phyloP scores from a whole-genome alignment of 2,329 filamentous ascomycete species.

The Cladosporium sp. region DNA sequence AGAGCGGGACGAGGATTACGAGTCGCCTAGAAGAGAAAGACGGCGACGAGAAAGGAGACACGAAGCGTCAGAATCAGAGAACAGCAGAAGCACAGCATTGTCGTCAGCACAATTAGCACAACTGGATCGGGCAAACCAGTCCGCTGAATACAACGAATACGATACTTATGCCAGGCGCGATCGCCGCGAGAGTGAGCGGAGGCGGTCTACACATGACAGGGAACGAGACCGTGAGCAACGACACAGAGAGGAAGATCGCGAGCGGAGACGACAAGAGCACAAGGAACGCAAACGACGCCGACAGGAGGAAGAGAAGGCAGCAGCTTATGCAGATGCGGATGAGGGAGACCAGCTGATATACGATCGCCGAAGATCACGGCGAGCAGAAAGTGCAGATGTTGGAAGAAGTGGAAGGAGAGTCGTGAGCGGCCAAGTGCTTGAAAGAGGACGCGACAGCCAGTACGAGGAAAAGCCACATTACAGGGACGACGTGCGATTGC shows the following conservation, averaged over 20 bases:
- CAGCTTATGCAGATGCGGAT: conserved; percentile 18
- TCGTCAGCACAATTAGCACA: conserved; percentile 61
- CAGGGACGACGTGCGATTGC: conserved; percentile 37
- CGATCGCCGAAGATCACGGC: conserved; percentile 13
- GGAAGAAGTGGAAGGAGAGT: conserved; percentile 32
- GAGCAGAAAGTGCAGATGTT: not conserved
- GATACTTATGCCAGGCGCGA: conserved; percentile 25
- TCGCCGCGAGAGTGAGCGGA: conserved; percentile 25
- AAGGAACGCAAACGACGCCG: conserved; percentile 39
- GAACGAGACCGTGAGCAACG: not conserved
- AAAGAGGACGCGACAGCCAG: conserved; percentile 36
- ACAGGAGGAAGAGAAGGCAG: conserved; percentile 37
- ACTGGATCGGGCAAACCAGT: conserved; percentile 60
- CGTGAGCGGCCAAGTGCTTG: conserved; percentile 44
- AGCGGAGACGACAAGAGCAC: conserved; percentile 26
- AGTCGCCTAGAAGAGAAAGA: not conserved
- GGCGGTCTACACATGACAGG: not conserved
- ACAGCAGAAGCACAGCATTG: conserved; percentile 30
- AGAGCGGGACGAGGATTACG: conserved; percentile 3
- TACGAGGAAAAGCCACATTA: conserved; percentile 37
- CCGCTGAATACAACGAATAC: conserved; percentile 38
- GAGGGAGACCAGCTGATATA: conserved; percentile 22
- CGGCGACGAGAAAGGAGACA: conserved; percentile 9
- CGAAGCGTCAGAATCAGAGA: not conserved
- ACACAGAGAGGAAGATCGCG: conserved; percentile 22